Evolutionary conservation across 148 eudicot genomes (phyloP), one percentile per base, ranked within the genome.

Genomic region (Chenopodium quinoa): DNA sequence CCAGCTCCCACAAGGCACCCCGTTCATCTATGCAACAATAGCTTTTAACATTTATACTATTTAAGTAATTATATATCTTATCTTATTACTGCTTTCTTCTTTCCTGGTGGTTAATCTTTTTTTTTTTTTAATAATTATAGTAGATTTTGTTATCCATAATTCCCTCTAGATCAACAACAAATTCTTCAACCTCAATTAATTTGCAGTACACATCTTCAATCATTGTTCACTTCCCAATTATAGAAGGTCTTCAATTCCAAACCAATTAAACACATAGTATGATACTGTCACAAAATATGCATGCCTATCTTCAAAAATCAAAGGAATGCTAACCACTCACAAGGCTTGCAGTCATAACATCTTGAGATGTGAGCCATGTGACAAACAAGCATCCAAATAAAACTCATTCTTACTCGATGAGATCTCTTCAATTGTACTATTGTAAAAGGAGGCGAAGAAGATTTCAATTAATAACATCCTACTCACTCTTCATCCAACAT

Each of bases 321-420:
- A 13, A 72, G 25, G 75, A 25, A 72, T 71, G 74, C 48, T 40
- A 40, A 72, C 50, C 12, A 20, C 29, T 4, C 54, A 25, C 20
- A 72, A 25, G 32, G 7, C 75, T 73, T 46, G n/a, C 27, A 23
- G 75, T 46, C 7, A 29, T 9, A 27, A 2, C 29, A 27, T 13
- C 7, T 67, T 27, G 71, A 73, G 54, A 40, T 40, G 8, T 40
- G 44, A 40, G 56, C 4, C 27, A 40, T 6, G 44, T 73, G 75
- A 20, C 75, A 44, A 44, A 73, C 75, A 73, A n/a, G 17, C 58
- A 73, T 73, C 75, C 56, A 73, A 40, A 17, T 73, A 48, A 40
- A 73, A 48, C 56, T 73, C 71, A 73, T 73, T 73, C 54, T 22
- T 67, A 25, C 13, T 65, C 31, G 7, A 25, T 9, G 14, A 20